Evolutionary conservation across 2,329 filamentous ascomycete genomes (phyloP).

Genomic region (Cryphonectria naterciae): DNA sequence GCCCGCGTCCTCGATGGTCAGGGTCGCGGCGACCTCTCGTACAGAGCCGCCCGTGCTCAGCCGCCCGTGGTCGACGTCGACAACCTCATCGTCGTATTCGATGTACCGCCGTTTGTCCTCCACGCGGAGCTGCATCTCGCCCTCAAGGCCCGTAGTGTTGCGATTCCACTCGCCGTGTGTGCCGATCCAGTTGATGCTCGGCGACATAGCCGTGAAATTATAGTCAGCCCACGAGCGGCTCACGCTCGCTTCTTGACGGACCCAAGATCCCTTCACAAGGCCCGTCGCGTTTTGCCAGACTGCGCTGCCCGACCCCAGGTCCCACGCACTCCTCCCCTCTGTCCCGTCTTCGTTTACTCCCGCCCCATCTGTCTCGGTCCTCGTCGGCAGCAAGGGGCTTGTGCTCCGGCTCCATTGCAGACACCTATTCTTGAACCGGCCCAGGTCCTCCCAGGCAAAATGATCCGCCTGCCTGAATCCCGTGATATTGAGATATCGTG

Average conservation of each 20-base stretch:
- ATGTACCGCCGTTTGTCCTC: slow-evolving; percentile 55
- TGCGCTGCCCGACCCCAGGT: slow-evolving; percentile 40
- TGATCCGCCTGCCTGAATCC: slow-evolving; percentile 76
- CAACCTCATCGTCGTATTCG: slow-evolving; percentile 46
- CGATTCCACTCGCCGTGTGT: slow-evolving; percentile 67
- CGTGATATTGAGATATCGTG: slow-evolving; percentile 69
- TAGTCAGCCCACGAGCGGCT: slow-evolving; percentile 52
- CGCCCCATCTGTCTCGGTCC: slow-evolving; percentile 42
- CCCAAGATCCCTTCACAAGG: slow-evolving; percentile 76
- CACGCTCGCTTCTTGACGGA: slow-evolving; percentile 57
- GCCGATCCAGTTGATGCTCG: slow-evolving; percentile 67
- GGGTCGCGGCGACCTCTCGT: slow-evolving; percentile 70
- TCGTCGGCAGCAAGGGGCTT: slow-evolving; percentile 44
- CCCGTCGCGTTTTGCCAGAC: slow-evolving; percentile 83
- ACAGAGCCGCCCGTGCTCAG: slow-evolving; percentile 56
- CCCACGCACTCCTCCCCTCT: slow-evolving; percentile 33
- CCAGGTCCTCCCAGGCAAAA: slow-evolving; percentile 78
- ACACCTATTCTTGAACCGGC: slow-evolving; percentile 67
- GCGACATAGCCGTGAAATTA: slow-evolving; percentile 69
- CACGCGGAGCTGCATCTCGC: slow-evolving; percentile 71
- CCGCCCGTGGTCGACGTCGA: slow-evolving; percentile 35
- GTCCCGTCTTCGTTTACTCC: slow-evolving; percentile 44
- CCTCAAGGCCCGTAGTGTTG: slow-evolving; percentile 77
- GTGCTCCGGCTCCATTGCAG: slow-evolving; percentile 63
- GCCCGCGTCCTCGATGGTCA: slow-evolving; percentile 72